Base-by-base conservation (phyloP, 805 yeast species). In the Ogataea henricii region DNA sequence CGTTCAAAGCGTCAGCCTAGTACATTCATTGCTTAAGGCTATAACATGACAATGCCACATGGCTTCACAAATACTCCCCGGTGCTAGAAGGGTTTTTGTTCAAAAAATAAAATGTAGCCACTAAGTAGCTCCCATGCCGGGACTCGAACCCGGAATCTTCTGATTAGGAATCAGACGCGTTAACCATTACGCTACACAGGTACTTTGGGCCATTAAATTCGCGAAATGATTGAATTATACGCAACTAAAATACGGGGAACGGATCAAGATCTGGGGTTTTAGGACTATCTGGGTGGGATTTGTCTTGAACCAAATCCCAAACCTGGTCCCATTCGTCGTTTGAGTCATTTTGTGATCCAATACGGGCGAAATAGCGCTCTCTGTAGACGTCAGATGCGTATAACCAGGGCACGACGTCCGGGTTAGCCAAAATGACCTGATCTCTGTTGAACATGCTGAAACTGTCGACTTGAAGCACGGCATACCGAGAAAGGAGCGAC, bases 101-200 rank as follows among this genome's bases (percentile, higher is more conserved):
- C 16, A 33, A 38, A 20, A n/a, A 30, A 22, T 23, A 45, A 51
- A 48, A 40, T 30, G 29, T 18, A 16, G 34, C 33, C 49, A 45
- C 48, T 23, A 34, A 40, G 45, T 47, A 43, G 53, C 54, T 47
- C 67, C 65, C 67, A 62, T 58, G 65, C 66, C 60, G 68, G 67
- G 79, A 74, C 74, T 74, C 79, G 79, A 74, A 74, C 79, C 76
- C 78, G 74, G 73, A 74, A 73, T 74, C 78, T 73, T 73, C 73
- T 74, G 79, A 74, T 74, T 73, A 74, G 78, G 74, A 74, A 77
- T 74, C 78, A 74, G 74, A 74, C 76, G 79, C 78, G 79, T 72
- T 74, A 74, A 74, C 79, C 78, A 74, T 74, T 74, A 73, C 78
- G 79, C 79, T 72, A 74, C 78, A 68, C 72, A 70, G 75, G 76